Evolutionary conservation across 768 basidiomycete species (phyloP), one percentile per base, ranked within the genome.

Genomic region (Tulasnella sp.): DNA sequence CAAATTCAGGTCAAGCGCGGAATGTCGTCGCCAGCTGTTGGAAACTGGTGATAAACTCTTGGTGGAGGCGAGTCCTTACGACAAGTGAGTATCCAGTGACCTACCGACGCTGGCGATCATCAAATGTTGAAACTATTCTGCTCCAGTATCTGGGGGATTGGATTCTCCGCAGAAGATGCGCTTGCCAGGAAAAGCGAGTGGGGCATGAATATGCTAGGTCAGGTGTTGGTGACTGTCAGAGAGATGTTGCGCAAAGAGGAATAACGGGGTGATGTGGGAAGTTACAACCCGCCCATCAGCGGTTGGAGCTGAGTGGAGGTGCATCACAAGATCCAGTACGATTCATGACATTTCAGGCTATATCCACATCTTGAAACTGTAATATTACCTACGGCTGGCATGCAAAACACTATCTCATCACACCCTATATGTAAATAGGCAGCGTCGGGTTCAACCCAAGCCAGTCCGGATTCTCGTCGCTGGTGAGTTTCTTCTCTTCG

Each of bases 401-500:
- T n/a, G n/a, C n/a, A n/a, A n/a, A n/a, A n/a, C n/a, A n/a, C n/a
- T n/a, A n/a, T 3, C 45, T 23, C 15, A 4, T 29, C 6, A 1
- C 6, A 39, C 23, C 19, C 39, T 40, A 89, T 45, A 89, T 81
- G 65, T 85, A 90, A 60, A 89, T 81, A 0, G 85, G 86, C 53
- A 90, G 70, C 2, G 83, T 82, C 3, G 86, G 86, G 68, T 87
- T 82, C 40, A 88, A 70, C 4, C 77, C 82, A 14, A 67, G 71
- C 86, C 86, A 90, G 51, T 85, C 82, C 0, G 81, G 73, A 0
- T 83, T 83, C 36, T 11, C 51, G 27, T 43, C n/a, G 7, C 23
- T 40, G 9, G 27, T 27, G 29, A 57, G 32, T 15, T 34, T 29
- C 9, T 39, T 46, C 34, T 60, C 57, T 58, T 88, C 86, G 48